Evolutionary conservation across 2,329 filamentous ascomycete genomes (phyloP).

Genomic region (Nemania abortiva): DNA sequence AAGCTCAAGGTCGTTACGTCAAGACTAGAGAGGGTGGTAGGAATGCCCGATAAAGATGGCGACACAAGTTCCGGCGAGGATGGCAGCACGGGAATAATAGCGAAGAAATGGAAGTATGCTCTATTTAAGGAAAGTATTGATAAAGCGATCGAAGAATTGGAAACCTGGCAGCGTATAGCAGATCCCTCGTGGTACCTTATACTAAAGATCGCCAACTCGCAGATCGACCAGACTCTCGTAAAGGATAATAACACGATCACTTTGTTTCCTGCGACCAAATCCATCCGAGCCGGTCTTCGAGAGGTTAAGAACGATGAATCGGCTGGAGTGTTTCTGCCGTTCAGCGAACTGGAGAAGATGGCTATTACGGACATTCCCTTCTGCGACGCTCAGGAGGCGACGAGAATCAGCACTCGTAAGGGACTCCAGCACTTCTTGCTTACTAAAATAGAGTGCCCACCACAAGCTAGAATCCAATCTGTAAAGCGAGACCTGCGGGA

Average conservation of each 20-base stretch:
- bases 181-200: constrained; percentile 19
- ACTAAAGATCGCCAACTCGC: constrained; percentile 9
- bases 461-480: not conserved
- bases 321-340: constrained; percentile 8
- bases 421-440: not conserved
- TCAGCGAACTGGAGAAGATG: constrained; percentile 10
- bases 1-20: constrained; percentile 15
- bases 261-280: constrained; percentile 3
- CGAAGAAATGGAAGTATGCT: constrained; percentile 13
- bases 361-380: constrained; percentile 13
- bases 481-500: constrained; percentile 5
- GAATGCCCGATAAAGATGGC: not conserved
- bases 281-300: constrained; percentile 11
- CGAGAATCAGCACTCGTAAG: constrained; percentile 4
- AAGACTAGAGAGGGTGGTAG: constrained; percentile 1
- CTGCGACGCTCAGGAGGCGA: constrained; percentile 9
- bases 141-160: constrained; percentile 13
- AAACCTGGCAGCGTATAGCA: constrained; percentile 6
- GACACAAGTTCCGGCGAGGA: not conserved
- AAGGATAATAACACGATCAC: not conserved
- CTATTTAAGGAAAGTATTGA: constrained; percentile 15
- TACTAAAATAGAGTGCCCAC: not conserved
- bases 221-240: constrained; percentile 5
- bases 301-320: not conserved
- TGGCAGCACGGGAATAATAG: not conserved